Evolutionary conservation across 129 eudicot genomes (phyloP), one percentile per base, ranked within the genome.

Genomic region (Heracleum sosnowskyi): DNA sequence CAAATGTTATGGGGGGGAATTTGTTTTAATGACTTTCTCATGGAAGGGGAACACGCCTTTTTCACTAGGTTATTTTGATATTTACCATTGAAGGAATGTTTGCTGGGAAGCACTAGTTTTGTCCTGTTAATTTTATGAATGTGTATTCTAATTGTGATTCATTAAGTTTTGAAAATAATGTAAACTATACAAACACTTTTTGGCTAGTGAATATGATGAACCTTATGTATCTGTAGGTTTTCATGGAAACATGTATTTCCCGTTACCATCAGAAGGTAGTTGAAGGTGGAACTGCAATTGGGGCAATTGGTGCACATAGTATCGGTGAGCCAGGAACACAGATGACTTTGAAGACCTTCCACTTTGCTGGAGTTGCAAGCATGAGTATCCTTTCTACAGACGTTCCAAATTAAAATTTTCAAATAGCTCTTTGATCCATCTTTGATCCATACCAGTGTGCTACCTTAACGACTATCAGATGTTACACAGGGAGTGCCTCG

Each of bases 331-430:
- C 99, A 53, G 99, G 99, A 66, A 95, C 99, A 42, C 99, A 95
- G 82, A 95, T 95, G 99, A 95, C 99, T 2, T 76, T 95, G 66
- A 95, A 95, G 84, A 95, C 99, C 64, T 95, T 95, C 79, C 99
- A 95, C 82, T 95, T 95, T 90, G 99, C 99, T 83, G 99, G 99
- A 79, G 99, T 95, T 84, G 99, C 97, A 12, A 90, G 96, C 99
- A 95, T 90, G 99, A 95, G 98, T 94, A 94, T 94, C 98, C 98
- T 88, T 63, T 76, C 74, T 24, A 22, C 63, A 7, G 13, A 79
- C 34, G 13, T 72, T 36, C 39, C 11, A 45, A 33, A 69, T 37
- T 26, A 22, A 5, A 35, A 68, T 68, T 29, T 12, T 40, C 4
- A 7, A 20, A 15, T 76, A 31, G 60, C 10, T 22, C 77, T 69